phyloP scores from a whole-genome alignment of 1,284 basidiomycete genomes.

The Chalciporus sp. region DNA sequence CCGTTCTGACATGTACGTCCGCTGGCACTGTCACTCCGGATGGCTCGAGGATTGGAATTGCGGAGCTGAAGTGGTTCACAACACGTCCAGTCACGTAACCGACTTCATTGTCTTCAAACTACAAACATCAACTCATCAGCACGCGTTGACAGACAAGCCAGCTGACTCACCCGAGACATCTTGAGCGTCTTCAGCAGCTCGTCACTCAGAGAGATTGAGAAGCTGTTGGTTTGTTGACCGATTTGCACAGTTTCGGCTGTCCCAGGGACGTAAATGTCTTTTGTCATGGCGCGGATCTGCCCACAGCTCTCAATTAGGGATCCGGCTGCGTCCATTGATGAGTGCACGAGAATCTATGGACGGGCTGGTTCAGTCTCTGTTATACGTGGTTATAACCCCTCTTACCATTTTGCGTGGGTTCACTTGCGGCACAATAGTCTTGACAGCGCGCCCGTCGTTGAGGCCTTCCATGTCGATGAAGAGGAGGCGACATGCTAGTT shows the following conservation, averaged over 20 bases:
- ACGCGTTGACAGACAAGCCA: neutral
- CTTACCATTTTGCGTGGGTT: conserved; percentile 92
- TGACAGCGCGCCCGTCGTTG: conserved; percentile 95
- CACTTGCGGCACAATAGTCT: conserved; percentile 95
- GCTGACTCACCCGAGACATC: conserved; percentile 79
- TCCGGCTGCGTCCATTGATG: conserved; percentile 64
- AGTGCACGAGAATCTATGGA: conserved; percentile 86
- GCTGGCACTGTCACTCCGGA: conserved; percentile 38
- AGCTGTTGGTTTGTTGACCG: conserved; percentile 94
- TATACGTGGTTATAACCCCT: neutral
- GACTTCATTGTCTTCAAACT: conserved; percentile 98
- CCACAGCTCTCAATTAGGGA: conserved; percentile 79
- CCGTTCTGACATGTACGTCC: conserved; percentile 28
- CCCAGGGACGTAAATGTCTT: conserved; percentile 84
- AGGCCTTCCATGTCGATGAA: conserved; percentile 96
- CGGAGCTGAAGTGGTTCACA: conserved; percentile 78
- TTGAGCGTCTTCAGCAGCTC: conserved; percentile 78
- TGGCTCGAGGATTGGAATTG: conserved; percentile 69
- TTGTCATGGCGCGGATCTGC: conserved; percentile 84
- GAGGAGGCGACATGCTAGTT: conserved; percentile 82
- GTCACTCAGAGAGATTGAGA: conserved; percentile 93
- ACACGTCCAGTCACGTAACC: conserved; percentile 89
- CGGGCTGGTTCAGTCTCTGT: conserved; percentile 8
- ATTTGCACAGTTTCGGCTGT: conserved; percentile 81
- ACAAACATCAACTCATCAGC: conserved; percentile 10